A percentile compares a stretch with the other conserved stretches of the same genome.
phyloP scores from a whole-genome alignment of 495 filamentous ascomycete genomes.

The Hypomontagnella monticulosa region DNA sequence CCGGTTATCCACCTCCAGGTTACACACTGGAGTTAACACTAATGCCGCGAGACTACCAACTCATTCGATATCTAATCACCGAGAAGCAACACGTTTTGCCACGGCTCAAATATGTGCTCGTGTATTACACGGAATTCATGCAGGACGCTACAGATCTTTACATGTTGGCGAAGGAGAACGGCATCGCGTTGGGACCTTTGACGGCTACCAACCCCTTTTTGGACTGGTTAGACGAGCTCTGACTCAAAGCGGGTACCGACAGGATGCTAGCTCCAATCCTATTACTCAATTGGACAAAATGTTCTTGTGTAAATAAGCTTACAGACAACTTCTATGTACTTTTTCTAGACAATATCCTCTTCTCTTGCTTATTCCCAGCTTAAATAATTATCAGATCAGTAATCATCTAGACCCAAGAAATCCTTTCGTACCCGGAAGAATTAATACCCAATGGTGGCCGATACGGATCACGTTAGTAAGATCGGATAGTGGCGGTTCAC shows the following conservation, averaged over 20 bases:
- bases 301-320: not conserved
- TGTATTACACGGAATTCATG: slow-evolving; percentile 30
- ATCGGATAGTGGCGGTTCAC: too few species aligned
- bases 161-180: slow-evolving; percentile 24
- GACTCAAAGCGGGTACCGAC: not conserved
- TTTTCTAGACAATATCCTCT: too few species aligned
- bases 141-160: slow-evolving; percentile 8
- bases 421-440: too few species aligned
- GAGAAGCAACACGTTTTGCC: slow-evolving; percentile 34
- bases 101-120: slow-evolving; percentile 34
- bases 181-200: slow-evolving; percentile 15
- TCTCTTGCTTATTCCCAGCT: too few species aligned
- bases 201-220: slow-evolving; percentile 26
- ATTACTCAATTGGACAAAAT: too few species aligned
- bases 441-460: too few species aligned
- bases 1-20: slow-evolving; percentile 32
- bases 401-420: too few species aligned
- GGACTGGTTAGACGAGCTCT: slow-evolving; percentile 35
- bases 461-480: too few species aligned
- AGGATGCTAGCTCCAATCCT: not conserved
- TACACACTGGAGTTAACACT: slow-evolving; percentile 32
- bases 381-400: too few species aligned
- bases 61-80: slow-evolving; percentile 32
- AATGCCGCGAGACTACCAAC: slow-evolving; percentile 34
- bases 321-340: not conserved